Evolutionary conservation across 352 stramenopile species (phyloP), one percentile per base, ranked within the genome.

Genomic region (Blastocystis sp.): DNA sequence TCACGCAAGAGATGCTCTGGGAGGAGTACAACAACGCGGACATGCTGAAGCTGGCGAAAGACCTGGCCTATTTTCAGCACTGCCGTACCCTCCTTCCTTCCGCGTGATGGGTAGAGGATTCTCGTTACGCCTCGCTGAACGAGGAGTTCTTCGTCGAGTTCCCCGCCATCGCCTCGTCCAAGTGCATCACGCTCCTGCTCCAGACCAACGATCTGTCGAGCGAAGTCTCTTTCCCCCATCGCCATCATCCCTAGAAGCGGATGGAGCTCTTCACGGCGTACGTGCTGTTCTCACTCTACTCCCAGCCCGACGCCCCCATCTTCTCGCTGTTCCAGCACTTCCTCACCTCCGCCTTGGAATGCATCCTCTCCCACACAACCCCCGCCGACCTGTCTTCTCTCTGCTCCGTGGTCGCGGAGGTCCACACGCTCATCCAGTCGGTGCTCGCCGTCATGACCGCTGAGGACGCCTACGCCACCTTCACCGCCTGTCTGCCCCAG

Each of bases 181-280:
- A 81, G 38, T 81, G 71, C 41, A 48, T 81, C 3, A 40, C 43
- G n/a, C 40, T 81, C 4, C 71, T 81, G 19, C 56, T 81, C 1
- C 48, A 56, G 48, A 56, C 23, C 0, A 2, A 67, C 2, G 64
- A 45, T 4, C 17, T 23, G 17, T 53, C 41, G 64, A 23, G 40
- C 34, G 64, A 74, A 53, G 17, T 43, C 14, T 59, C 40, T 0
- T 41, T 77, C 41, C 60, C 71, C 7, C 9, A 10, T n/a, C 62
- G 34, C 11, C 28, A 48, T 81, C 52, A 56, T 14, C 5, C 14
- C 0, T 56, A 56, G 48, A 56, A 56, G 48, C 48, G 45, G 14
- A 74, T 74, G n/a, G 11, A 43, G 3, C 71, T 81, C 9, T 81
- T 81, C 34, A 67, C 71, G 2, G 71, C 71, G 28, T 81, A 52